A percentile compares a stretch with the other conserved stretches of the same genome.
Evolutionary conservation across 768 basidiomycete species (phyloP).

Genomic region (Lactarius sanguifluus): DNA sequence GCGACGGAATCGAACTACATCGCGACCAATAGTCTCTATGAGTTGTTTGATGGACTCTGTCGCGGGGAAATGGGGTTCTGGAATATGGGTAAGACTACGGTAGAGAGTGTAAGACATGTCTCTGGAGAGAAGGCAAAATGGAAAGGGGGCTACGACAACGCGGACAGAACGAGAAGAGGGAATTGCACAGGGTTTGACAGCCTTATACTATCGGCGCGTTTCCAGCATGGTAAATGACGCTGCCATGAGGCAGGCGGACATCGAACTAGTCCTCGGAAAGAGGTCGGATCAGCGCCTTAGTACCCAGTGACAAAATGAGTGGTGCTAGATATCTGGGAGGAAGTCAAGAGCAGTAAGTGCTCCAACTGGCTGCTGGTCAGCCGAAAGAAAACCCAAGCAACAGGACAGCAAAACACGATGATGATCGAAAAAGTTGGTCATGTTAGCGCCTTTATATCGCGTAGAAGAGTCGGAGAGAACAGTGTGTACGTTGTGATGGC

Average conservation of each 20-base stretch:
- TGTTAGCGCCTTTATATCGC: too few species aligned
- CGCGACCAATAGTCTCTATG: constrained; percentile 22
- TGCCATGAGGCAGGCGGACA: constrained; percentile 23
- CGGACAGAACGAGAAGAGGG: constrained; percentile 8
- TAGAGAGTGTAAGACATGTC: constrained; percentile 27
- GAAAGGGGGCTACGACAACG: constrained; percentile 10
- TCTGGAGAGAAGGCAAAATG: constrained; percentile 1
- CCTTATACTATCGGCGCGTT: constrained; percentile 18
- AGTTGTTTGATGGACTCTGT: constrained; percentile 26
- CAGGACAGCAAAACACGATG: background rate
- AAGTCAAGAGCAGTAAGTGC: background rate
- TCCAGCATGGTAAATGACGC: constrained; percentile 16
- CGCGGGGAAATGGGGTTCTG: constrained; percentile 23
- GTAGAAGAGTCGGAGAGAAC: background rate
- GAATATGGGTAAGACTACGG: constrained; percentile 19
- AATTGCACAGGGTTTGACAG: constrained; percentile 5
- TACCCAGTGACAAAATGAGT: background rate
- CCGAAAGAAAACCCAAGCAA: too few species aligned
- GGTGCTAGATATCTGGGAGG: background rate
- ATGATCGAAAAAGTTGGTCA: background rate
- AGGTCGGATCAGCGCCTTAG: background rate
- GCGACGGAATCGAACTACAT: constrained; percentile 27
- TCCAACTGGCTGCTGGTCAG: background rate
- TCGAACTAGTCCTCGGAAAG: constrained; percentile 14
- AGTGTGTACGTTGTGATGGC: background rate